These are phyloP conservation scores for Mediolabrus comicus DNA, from an alignment of 108 stramenopile genomes.

Conservation along the genomic window DNA sequence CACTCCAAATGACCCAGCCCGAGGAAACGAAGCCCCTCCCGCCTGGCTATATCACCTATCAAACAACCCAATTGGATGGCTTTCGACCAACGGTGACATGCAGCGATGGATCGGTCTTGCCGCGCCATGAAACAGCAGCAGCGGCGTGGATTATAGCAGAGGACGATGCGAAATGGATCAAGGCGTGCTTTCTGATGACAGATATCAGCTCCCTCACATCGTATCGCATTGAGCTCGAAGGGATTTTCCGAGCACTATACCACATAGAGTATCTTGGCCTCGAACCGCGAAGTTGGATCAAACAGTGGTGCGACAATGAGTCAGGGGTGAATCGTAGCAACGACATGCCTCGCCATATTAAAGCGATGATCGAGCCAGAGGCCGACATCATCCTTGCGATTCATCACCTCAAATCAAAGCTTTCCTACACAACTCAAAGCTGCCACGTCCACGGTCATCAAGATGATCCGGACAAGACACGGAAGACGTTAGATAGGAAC, in stretches of 20 bases:
- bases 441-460: constrained; percentile 5
- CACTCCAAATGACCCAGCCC: too few relatives aligned
- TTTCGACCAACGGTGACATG: too few relatives aligned
- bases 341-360: neutral
- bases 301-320: constrained; percentile 6
- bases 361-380: neutral
- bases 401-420: neutral
- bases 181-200: constrained; percentile 4
- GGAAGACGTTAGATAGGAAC: too few relatives aligned
- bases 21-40: too few relatives aligned
- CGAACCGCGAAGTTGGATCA: neutral
- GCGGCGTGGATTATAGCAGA: constrained; percentile 15
- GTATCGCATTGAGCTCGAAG: neutral
- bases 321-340: neutral
- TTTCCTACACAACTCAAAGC: neutral
- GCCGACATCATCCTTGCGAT: constrained; percentile 1
- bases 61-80: too few relatives aligned
- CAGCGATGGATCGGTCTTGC: constrained; percentile 5
- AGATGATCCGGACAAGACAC: too few relatives aligned
- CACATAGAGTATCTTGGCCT: constrained; percentile 6
- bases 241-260: neutral
- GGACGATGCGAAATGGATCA: neutral
- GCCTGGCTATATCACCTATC: too few relatives aligned
- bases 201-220: neutral
- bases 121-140: neutral